Evolutionary conservation across 306 rosid genomes (phyloP).

Genomic region (Lathyrus aphaca): DNA sequence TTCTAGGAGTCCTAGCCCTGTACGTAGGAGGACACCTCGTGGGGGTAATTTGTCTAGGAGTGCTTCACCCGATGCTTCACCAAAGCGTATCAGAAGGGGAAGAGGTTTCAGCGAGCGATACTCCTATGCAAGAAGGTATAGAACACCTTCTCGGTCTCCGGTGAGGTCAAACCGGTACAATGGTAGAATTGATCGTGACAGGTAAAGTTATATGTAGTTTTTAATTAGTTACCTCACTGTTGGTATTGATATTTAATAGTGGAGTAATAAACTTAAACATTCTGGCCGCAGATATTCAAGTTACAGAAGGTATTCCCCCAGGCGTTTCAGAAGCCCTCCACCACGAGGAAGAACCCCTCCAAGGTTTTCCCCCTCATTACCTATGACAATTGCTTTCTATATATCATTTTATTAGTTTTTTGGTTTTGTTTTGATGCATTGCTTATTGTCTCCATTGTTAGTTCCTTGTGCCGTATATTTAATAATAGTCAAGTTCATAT

Average conservation of each 20-base stretch:
- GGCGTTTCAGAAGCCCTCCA: conserved; percentile 94
- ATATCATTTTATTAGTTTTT: background rate
- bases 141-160: conserved; percentile 91
- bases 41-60: conserved; percentile 84
- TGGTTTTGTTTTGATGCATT: background rate
- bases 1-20: conserved; percentile 85
- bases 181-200: conserved; percentile 73
- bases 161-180: conserved; percentile 81
- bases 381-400: background rate
- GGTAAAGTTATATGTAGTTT: conserved; percentile 46
- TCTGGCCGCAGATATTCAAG: conserved; percentile 59
- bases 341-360: conserved; percentile 82
- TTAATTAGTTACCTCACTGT: background rate
- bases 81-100: conserved; percentile 93
- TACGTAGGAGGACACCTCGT: conserved; percentile 75
- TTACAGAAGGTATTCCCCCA: conserved; percentile 87
- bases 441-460: background rate
- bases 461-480: background rate
- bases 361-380: conserved; percentile 51
- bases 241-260: conserved; percentile 5
- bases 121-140: conserved; percentile 91
- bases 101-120: conserved; percentile 94
- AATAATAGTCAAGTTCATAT: background rate
- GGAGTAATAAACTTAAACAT: background rate
- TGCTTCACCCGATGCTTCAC: conserved; percentile 80